Conservation (phyloP, 2,329 filamentous ascomycete genomes). For the Cercospora canescens region DNA sequence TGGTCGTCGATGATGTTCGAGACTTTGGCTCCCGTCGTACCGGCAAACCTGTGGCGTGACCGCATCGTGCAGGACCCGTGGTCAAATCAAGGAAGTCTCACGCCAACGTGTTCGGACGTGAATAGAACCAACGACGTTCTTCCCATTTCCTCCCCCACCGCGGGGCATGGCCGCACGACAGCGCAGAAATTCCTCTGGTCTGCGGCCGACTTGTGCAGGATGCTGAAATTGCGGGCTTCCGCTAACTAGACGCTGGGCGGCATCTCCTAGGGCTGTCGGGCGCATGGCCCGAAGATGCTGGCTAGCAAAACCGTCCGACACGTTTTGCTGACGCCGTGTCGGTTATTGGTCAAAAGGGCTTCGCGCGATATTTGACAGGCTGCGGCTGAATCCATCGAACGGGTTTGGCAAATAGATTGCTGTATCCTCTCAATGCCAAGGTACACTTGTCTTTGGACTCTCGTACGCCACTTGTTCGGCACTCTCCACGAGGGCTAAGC, state of each 20-base stretch:
- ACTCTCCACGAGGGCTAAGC: slow-evolving; percentile 6
- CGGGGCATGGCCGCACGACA: neutral
- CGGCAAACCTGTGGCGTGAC: neutral
- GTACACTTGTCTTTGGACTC: neutral
- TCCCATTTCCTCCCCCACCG: neutral
- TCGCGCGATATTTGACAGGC: neutral
- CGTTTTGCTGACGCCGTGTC: neutral
- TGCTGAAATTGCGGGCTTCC: no score
- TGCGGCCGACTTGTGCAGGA: neutral
- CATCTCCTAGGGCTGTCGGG: neutral
- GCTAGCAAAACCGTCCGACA: neutral
- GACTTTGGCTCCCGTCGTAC: neutral
- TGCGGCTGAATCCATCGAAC: neutral
- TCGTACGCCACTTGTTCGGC: neutral
- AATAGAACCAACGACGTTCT: neutral
- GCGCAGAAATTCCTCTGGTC: neutral
- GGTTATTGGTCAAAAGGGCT: neutral
- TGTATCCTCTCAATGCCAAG: neutral
- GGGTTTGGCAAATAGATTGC: neutral
- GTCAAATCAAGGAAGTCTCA: neutral
- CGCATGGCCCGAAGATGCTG: neutral
- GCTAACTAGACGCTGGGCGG: no score
- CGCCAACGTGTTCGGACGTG: neutral
- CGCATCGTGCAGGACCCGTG: slow-evolving; percentile 4
- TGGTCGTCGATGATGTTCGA: neutral